phyloP scores from a whole-genome alignment of 2,329 filamentous ascomycete species.

The Amesomyces nigricolor region DNA sequence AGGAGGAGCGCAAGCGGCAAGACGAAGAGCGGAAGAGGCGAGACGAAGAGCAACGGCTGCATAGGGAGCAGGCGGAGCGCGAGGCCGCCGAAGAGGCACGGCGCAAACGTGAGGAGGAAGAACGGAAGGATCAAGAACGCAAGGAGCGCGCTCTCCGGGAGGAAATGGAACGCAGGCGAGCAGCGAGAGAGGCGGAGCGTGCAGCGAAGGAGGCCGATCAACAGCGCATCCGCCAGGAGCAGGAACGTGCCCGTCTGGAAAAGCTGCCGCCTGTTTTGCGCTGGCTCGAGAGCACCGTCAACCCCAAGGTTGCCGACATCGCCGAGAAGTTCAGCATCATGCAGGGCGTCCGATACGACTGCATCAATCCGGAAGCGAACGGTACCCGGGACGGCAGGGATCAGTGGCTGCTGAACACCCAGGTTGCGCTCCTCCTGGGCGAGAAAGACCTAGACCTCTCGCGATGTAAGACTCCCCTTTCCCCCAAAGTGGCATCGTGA shows the following conservation, averaged over 20 bases:
- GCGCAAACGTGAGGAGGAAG: conserved; percentile 45
- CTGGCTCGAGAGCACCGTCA: conserved; percentile 51
- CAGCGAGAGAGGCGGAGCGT: conserved; percentile 37
- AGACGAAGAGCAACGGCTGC: conserved; percentile 33
- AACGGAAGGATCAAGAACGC: conserved; percentile 46
- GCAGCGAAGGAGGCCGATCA: conserved; percentile 48
- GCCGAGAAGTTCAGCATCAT: conserved; percentile 52
- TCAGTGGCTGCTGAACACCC: conserved; percentile 61
- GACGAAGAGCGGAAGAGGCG: conserved; percentile 30
- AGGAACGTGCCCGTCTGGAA: conserved; percentile 49
- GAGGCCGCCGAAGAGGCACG: conserved; percentile 33
- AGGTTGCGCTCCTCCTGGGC: conserved; percentile 57
- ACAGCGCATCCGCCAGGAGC: conserved; percentile 47
- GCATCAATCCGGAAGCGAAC: conserved; percentile 49
- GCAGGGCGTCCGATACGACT: conserved; percentile 59
- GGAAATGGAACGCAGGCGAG: conserved; percentile 38
- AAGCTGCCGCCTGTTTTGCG: conserved; percentile 55
- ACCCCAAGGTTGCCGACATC: conserved; percentile 46
- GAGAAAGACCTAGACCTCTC: conserved; percentile 58
- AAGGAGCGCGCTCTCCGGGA: conserved; percentile 48
- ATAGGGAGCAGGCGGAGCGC: conserved; percentile 28
- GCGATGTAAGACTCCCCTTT: conserved; percentile 45
- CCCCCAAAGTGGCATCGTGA: neutral
- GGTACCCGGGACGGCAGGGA: conserved; percentile 54
- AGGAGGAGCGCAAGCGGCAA: conserved; percentile 26